Evolutionary conservation across 805 yeast genomes (phyloP).

Genomic region (Sugiyamaella chiloensis): DNA sequence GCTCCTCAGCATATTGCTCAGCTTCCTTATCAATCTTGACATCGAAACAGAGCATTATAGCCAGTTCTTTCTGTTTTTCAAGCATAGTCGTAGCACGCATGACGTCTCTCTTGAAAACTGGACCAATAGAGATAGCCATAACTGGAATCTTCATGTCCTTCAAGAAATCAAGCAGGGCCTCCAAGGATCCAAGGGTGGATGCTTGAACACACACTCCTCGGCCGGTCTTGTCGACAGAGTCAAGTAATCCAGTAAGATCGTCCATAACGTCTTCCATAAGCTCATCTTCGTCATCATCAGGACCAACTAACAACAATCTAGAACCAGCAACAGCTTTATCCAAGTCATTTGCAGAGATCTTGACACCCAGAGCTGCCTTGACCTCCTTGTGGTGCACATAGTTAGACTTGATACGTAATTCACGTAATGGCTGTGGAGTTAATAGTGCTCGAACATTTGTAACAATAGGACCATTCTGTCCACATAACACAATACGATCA

Average conservation of each 20-base stretch:
- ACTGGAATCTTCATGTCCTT: slow-evolving; percentile 99
- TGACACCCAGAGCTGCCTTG: slow-evolving; percentile 98
- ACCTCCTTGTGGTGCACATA: slow-evolving; percentile 96
- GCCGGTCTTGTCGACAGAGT: slow-evolving; percentile 92
- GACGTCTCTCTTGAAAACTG: slow-evolving; percentile 96
- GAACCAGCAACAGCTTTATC: slow-evolving; percentile 99
- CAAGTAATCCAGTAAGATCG: slow-evolving; percentile 89
- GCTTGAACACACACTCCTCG: slow-evolving; percentile 99
- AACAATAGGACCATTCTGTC: slow-evolving; percentile 97
- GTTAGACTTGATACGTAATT: slow-evolving; percentile 93
- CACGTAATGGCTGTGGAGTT: slow-evolving; percentile 97
- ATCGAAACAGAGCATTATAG: slow-evolving; percentile 98
- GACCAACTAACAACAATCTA: slow-evolving; percentile 88
- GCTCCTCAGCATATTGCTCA: slow-evolving; percentile 94
- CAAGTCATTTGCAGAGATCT: slow-evolving; percentile 95
- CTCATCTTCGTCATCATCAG: slow-evolving; percentile 97
- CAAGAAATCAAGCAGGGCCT: slow-evolving; percentile 93
- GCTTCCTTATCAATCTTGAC: slow-evolving; percentile 97
- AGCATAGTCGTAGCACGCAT: slow-evolving; percentile 97
- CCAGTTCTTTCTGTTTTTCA: slow-evolving; percentile 91
- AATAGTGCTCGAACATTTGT: slow-evolving; percentile 92
- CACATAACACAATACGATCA: slow-evolving; percentile 92
- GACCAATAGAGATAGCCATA: slow-evolving; percentile 97
- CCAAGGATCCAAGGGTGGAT: slow-evolving; percentile 95
- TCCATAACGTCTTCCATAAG: slow-evolving; percentile 98